Conservation (phyloP, 2,329 filamentous ascomycete genomes). For the Hypoxylon sp. region DNA sequence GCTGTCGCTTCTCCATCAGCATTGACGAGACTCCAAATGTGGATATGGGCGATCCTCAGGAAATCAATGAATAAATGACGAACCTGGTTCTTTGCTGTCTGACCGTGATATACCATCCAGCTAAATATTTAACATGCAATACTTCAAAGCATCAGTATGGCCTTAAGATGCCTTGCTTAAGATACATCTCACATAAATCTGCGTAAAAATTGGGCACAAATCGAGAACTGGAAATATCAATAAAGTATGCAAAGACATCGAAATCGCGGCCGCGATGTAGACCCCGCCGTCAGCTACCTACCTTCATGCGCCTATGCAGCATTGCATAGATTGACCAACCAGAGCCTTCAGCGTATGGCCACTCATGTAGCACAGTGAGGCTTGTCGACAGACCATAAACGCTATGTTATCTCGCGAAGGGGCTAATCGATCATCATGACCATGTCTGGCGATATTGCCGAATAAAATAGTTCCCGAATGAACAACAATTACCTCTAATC, state of each 20-base stretch:
- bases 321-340: neutral
- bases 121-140: neutral
- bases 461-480: no score
- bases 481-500: no score
- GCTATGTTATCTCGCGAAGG: no score
- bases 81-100: neutral
- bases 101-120: neutral
- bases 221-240: neutral
- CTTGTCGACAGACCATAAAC: no score
- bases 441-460: no score
- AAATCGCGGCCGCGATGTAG: neutral
- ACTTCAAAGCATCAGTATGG: neutral
- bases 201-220: no score
- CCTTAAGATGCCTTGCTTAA: neutral
- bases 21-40: neutral
- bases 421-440: no score
- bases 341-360: neutral
- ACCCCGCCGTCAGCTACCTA: slow-evolving; percentile 1
- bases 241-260: neutral
- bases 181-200: no score
- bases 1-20: neutral
- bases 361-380: no score
- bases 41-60: neutral
- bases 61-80: slow-evolving; percentile 1
- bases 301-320: neutral